Evolutionary conservation across 805 yeast species (phyloP).

Genomic region (Schwanniomyces polymorphus): DNA sequence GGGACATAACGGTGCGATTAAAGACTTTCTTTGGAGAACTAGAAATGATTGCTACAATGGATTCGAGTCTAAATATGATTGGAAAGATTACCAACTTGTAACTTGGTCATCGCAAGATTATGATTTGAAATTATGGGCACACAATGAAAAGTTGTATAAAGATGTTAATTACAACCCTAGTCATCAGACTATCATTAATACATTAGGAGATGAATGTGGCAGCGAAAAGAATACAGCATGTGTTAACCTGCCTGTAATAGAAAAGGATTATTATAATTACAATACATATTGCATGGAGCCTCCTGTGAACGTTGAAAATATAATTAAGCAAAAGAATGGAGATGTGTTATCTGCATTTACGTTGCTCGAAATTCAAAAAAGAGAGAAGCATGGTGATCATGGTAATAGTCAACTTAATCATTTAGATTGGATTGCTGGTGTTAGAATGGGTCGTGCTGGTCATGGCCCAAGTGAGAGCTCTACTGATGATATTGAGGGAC

Average conservation of each 20-base stretch:
- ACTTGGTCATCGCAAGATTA: conserved; percentile 89
- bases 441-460: conserved; percentile 64
- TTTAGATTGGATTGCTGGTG: conserved; percentile 92
- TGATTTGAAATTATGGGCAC: conserved; percentile 82
- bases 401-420: conserved; percentile 56
- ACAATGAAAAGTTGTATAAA: conserved; percentile 34
- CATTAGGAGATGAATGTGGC: neutral
- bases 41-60: conserved; percentile 41
- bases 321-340: conserved; percentile 29
- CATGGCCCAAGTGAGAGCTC: conserved; percentile 24
- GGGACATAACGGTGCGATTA: conserved; percentile 84
- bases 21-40: conserved; percentile 86
- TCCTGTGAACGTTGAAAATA: conserved; percentile 29
- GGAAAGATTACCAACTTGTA: conserved; percentile 85
- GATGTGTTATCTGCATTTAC: conserved; percentile 38
- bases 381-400: conserved; percentile 32
- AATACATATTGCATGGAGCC: conserved; percentile 39
- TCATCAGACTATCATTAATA: conserved; percentile 22
- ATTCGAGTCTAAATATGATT: conserved; percentile 52
- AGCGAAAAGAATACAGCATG: conserved; percentile 2
- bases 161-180: conserved; percentile 39
- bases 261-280: conserved; percentile 17
- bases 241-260: neutral
- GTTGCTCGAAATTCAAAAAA: conserved; percentile 33
- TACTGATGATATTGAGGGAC: conserved; percentile 24